Conservation (phyloP, 192 early-diverging fungal species). For the Dissophora ornata region DNA sequence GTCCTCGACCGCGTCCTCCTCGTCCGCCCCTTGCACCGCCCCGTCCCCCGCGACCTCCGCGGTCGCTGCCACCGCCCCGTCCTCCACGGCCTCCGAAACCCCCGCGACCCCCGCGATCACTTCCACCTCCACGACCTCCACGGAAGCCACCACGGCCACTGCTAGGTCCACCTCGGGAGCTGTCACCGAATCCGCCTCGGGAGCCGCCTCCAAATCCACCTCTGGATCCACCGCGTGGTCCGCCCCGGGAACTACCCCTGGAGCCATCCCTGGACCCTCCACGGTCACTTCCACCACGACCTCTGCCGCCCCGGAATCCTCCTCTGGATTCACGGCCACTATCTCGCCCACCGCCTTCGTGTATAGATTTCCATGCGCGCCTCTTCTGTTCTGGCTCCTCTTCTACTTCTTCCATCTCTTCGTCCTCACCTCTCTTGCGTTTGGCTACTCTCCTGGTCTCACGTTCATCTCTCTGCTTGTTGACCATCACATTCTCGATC, state of each 20-base stretch:
- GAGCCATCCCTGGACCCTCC: constrained; percentile 6
- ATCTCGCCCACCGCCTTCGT: constrained; percentile 40
- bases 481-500: constrained; percentile 85
- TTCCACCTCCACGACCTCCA: constrained; percentile 18
- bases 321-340: constrained; percentile 9
- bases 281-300: constrained; percentile 17
- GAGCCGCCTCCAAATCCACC: constrained; percentile 34
- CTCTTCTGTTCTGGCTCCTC: constrained; percentile 19
- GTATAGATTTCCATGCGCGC: constrained; percentile 38
- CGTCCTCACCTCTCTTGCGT: constrained; percentile 32
- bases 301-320: constrained; percentile 31
- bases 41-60: constrained; percentile 9
- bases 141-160: constrained; percentile 26
- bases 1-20: constrained; percentile 29
- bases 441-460: constrained; percentile 28
- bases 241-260: constrained; percentile 25
- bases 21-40: constrained; percentile 1
- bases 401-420: constrained; percentile 14
- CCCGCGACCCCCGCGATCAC: constrained; percentile 2
- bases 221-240: constrained; percentile 11
- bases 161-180: constrained; percentile 2
- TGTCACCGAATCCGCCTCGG: constrained; percentile 8
- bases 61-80: constrained; percentile 6
- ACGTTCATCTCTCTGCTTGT: constrained; percentile 70
- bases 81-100: constrained; percentile 3